Conservation (phyloP, 352 stramenopile genomes). For the Phytopythium litorale region DNA sequence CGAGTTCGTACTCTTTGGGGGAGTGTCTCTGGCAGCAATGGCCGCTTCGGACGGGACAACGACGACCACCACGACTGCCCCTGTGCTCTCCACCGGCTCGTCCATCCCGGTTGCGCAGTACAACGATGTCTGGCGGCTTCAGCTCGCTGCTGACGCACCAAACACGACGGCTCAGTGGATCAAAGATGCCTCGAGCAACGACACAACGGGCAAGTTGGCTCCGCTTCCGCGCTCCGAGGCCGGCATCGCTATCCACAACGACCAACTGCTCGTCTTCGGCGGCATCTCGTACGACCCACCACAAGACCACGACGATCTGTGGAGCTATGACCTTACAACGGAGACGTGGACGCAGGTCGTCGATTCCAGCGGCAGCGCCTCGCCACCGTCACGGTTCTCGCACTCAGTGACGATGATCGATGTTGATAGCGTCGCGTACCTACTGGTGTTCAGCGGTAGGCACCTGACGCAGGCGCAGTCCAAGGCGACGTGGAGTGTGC, state of each 20-base stretch:
- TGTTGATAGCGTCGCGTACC: constrained; percentile 23
- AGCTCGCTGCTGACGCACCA: constrained; percentile 15
- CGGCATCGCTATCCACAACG: constrained; percentile 37
- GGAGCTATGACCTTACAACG: constrained; percentile 48
- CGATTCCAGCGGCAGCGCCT: constrained; percentile 10
- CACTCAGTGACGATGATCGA: constrained; percentile 49
- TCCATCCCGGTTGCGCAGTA: constrained; percentile 35
- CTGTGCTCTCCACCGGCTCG: neutral
- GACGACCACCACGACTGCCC: neutral
- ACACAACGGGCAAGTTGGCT: constrained; percentile 1
- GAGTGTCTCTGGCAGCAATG: constrained; percentile 29
- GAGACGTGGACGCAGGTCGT: constrained; percentile 39
- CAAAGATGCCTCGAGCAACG: constrained; percentile 20
- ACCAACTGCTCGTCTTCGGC: constrained; percentile 60
- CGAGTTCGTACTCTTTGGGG: constrained; percentile 53
- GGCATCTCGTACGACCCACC: constrained; percentile 64
- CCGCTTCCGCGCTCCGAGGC: constrained; percentile 48
- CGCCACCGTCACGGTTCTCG: constrained; percentile 48
- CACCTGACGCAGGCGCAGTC: constrained; percentile 26
- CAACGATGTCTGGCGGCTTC: constrained; percentile 52
- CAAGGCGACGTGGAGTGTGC: constrained; percentile 38
- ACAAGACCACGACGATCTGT: constrained; percentile 55
- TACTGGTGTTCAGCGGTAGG: constrained; percentile 59
- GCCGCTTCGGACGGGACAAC: constrained; percentile 1
- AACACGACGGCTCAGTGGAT: constrained; percentile 18